Evolutionary conservation across 2,329 filamentous ascomycete species (phyloP).

Genomic region (Cladophialophora bantiana): DNA sequence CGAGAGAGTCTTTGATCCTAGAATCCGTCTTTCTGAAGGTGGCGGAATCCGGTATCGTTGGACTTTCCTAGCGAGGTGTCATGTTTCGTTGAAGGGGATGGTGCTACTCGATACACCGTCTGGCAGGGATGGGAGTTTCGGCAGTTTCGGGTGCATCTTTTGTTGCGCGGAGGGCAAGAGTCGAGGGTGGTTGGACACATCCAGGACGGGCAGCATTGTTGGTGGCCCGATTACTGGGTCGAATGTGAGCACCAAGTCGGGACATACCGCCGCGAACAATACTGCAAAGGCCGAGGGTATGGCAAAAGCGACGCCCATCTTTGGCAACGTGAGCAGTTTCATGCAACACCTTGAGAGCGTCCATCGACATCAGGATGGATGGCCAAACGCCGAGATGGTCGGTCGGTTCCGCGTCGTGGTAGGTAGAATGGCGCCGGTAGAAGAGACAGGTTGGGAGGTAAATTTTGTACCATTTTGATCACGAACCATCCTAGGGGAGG

Average conservation of each 20-base stretch:
- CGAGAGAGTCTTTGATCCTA: constrained; percentile 43
- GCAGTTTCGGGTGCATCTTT: constrained; percentile 56
- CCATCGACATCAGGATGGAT: constrained; percentile 45
- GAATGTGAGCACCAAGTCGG: constrained; percentile 23
- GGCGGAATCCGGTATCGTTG: constrained; percentile 54
- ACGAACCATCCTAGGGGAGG: not conserved
- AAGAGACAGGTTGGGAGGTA: constrained; percentile 56
- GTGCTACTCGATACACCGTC: constrained; percentile 36
- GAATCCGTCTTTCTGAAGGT: constrained; percentile 33
- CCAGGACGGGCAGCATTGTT: constrained; percentile 2
- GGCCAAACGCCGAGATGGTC: constrained; percentile 48
- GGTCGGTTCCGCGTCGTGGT: constrained; percentile 54
- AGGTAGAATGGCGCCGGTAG: constrained; percentile 48
- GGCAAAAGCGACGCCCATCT: constrained; percentile 43
- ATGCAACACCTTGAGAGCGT: constrained; percentile 52
- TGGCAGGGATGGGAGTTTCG: constrained; percentile 36
- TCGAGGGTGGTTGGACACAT: constrained; percentile 32
- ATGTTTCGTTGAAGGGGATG: constrained; percentile 47
- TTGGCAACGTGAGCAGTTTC: constrained; percentile 51
- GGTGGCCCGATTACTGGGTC: constrained; percentile 7
- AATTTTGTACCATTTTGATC: constrained; percentile 48
- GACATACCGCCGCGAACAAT: constrained; percentile 20
- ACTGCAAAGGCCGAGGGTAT: not conserved
- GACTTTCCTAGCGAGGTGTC: constrained; percentile 57
- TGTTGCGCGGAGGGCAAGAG: constrained; percentile 51